Base-by-base conservation (phyloP, 768 basidiomycete genomes). In the Calocybe indica region DNA sequence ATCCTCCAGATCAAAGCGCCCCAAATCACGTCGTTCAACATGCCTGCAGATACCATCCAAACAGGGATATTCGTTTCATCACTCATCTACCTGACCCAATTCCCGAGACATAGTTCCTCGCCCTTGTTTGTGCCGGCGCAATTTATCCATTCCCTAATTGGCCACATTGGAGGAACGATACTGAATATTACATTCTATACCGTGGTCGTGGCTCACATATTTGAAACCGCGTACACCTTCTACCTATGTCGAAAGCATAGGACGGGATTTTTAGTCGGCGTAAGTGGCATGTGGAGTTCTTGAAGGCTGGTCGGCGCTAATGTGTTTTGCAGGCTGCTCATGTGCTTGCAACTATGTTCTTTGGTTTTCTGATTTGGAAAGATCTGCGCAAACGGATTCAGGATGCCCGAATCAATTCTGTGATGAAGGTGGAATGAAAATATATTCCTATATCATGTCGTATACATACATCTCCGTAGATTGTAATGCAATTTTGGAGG, bases 341-440 rank as follows among this genome's bases (percentile, higher is more conserved):
- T 60, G 57, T 80, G n/a, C 22, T 69, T 1, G 55, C 71, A 0
- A 79, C 81, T 1, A n/a, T 82, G 1, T 1, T 74, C 0, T 65
- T 74, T 31, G 88, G 88, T 0, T 71, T 69, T 44, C 80, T 82
- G 0, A 68, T 79, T 8, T 78, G 77, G 71, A 28, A 48, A 7
- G 74, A 79, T 51, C 62, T 90, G 51, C 68, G 77, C 46, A 72
- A 63, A 54, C 74, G 77, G 22, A 76, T 89, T 7, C 84, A 90
- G 52, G 63, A 68, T 31, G 80, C 81, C 11, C 74, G 87, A 2
- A 91, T 91, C 37, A 79, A 87, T 47, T 88, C 86, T 29, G 84
- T 91, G 3, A 82, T 86, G 83, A 91, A 90, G 61, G 75, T 76
- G 7, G 66, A 86, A 58, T 84, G 58, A 60, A 37, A 38, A 46